These are phyloP conservation scores for Pichia sp. DNA, from an alignment of 1,139 yeast species.

Conservation along the genomic window DNA sequence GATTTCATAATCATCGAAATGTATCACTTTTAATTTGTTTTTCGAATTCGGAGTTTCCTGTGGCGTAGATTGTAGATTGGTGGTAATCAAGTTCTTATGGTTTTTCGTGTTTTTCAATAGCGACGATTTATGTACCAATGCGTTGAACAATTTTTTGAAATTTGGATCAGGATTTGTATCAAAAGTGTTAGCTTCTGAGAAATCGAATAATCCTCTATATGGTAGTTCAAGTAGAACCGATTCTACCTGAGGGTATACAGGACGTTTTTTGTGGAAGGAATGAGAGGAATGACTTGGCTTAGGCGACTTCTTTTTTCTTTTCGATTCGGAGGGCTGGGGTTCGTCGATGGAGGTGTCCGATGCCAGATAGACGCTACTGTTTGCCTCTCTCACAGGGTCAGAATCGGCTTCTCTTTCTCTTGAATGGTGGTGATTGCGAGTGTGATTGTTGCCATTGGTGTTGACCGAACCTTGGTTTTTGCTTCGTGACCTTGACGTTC, in stretches of 20 bases:
- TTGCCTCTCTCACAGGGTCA: neutral
- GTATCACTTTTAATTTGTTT: constrained; percentile 40
- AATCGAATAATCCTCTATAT: constrained; percentile 58
- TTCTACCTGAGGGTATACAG: constrained; percentile 22
- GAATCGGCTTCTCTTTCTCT: no score
- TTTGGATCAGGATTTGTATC: constrained; percentile 54
- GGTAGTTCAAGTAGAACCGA: constrained; percentile 44
- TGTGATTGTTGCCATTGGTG: neutral
- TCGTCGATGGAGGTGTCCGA: neutral
- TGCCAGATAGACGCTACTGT: neutral
- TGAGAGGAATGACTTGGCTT: neutral
- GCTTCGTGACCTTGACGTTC: constrained; percentile 3
- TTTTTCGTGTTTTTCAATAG: constrained; percentile 23
- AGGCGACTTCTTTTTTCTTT: neutral
- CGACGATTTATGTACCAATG: constrained; percentile 33
- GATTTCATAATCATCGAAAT: constrained; percentile 67
- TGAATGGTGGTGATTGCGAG: neutral
- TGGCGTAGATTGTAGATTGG: neutral
- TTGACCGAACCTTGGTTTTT: neutral
- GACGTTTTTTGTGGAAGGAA: neutral
- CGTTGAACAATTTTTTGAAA: constrained; percentile 49
- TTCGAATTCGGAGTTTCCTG: constrained; percentile 19
- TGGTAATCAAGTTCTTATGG: neutral
- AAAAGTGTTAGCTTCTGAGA: constrained; percentile 56
- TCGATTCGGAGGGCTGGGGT: neutral